Evolutionary conservation across 306 rosid genomes (phyloP), one percentile per base, ranked within the genome.

Genomic region (Lupinus albus): DNA sequence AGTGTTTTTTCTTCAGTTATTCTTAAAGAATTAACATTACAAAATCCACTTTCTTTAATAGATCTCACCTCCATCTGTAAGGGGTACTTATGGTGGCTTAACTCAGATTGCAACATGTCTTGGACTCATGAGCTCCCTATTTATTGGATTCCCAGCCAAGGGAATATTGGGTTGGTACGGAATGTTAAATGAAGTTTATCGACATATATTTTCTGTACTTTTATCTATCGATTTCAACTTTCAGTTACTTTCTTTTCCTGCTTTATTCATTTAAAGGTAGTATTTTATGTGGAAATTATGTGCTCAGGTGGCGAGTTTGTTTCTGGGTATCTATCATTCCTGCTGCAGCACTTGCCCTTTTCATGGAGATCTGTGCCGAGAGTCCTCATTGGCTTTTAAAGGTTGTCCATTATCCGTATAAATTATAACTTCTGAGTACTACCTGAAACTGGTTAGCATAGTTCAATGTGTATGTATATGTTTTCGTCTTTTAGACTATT

Each of bases 41-140:
- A 25, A 25, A 25, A 25, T 25, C 30, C 64, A 14, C 58, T 67
- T 67, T 61, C 78, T 64, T 69, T 70, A 70, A 25, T 78, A 90
- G 96, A 84, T 87, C 54, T 90, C 96, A 53, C 96, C 96, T 54
- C 71, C 95, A 60, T 83, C 78, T 73, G 70, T 90, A 38, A 81
- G 95, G 72, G 96, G 95, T 73, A 68, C 92, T 62, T 90, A 48
- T 79, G 92, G 95, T 54, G 84, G 90, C 81, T 79, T 82, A 74
- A 87, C 96, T 13, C 96, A 90, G 76, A 90, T 90, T 74, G 86
- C 95, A 72, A 82, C 96, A 61, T 90, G 92, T 75, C 89, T 90
- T 61, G 96, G 95, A 73, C 82, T 90, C 76, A 82, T 90, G 87
- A 82, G 79, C 35, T 11, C 92, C 73, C 73, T 90, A 64, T 79